These are phyloP conservation scores for Nepenthes mirabilis DNA, from an alignment of 148 eudicot genomes.

Conservation along the genomic window DNA sequence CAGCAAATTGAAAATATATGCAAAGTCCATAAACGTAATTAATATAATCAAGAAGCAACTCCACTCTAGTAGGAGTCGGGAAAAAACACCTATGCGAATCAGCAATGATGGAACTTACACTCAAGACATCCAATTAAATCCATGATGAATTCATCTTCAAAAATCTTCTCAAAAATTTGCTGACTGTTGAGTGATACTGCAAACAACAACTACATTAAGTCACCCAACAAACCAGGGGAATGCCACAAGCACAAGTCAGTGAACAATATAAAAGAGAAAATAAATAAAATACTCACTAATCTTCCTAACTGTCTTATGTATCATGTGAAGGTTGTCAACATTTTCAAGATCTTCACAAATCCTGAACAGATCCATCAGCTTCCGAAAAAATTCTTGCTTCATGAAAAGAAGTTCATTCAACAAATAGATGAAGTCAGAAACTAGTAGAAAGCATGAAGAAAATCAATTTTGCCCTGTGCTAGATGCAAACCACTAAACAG, in stretches of 20 bases:
- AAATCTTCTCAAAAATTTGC: slow-evolving; percentile 73
- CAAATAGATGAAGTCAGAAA: not conserved
- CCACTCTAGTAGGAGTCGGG: too few species aligned
- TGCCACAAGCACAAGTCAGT: not conserved
- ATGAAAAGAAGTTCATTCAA: slow-evolving; percentile 1
- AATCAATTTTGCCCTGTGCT: not conserved
- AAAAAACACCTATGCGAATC: too few species aligned
- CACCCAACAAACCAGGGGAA: slow-evolving; percentile 1
- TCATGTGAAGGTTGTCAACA: slow-evolving; percentile 67
- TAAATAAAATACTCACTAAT: slow-evolving; percentile 41
- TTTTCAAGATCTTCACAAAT: slow-evolving; percentile 84
- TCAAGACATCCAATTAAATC: slow-evolving; percentile 86
- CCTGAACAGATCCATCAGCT: slow-evolving; percentile 77
- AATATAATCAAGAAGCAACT: too few species aligned
- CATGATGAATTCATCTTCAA: slow-evolving; percentile 80
- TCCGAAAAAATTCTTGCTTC: slow-evolving; percentile 84
- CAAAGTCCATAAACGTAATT: not conserved
- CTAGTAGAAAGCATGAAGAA: not conserved
- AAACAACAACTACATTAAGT: slow-evolving; percentile 8
- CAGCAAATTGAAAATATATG: too few species aligned
- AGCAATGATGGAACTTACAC: slow-evolving; percentile 40
- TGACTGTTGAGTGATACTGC: slow-evolving; percentile 86
- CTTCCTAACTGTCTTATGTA: slow-evolving; percentile 76
- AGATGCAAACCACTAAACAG: too few species aligned
- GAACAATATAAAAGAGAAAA: not conserved